These are phyloP conservation scores for Podila epigama DNA, from an alignment of 192 early-diverging fungal species.

Conservation along the genomic window DNA sequence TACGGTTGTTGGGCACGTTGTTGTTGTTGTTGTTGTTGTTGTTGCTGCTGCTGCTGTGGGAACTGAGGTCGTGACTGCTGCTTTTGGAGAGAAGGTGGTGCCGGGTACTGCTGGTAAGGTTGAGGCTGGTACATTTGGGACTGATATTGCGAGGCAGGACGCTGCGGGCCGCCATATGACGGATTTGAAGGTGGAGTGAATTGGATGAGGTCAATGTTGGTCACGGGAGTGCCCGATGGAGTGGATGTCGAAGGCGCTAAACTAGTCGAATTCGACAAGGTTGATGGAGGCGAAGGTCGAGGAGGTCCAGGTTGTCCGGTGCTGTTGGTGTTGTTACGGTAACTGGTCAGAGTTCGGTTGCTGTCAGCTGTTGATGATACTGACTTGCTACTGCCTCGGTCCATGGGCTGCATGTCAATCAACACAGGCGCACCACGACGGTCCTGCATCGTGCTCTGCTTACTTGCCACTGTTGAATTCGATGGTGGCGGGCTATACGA, in stretches of 20 bases:
- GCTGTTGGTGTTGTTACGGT: neutral
- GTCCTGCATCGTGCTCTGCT: neutral
- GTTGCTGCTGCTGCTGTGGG: neutral
- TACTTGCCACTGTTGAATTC: too few relatives aligned
- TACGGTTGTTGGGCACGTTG: too few relatives aligned
- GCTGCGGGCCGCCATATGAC: neutral
- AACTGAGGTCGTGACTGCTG: neutral
- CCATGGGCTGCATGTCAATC: neutral
- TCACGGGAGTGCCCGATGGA: neutral
- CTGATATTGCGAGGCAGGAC: neutral
- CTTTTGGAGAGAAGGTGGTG: neutral
- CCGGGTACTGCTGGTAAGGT: neutral
- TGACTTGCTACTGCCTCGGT: neutral
- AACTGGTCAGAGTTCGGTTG: neutral
- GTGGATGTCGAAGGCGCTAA: neutral
- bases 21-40: neutral
- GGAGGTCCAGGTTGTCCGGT: neutral
- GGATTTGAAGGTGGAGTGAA: neutral
- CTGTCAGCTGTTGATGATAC: neutral
- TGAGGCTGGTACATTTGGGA: neutral
- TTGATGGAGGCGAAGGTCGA: neutral
- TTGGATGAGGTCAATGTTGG: neutral
- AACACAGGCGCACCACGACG: neutral
- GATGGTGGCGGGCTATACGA: neutral
- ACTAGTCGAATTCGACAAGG: neutral